Conservation (phyloP, 2,329 filamentous ascomycete species). For the Sporothrix luriei region DNA sequence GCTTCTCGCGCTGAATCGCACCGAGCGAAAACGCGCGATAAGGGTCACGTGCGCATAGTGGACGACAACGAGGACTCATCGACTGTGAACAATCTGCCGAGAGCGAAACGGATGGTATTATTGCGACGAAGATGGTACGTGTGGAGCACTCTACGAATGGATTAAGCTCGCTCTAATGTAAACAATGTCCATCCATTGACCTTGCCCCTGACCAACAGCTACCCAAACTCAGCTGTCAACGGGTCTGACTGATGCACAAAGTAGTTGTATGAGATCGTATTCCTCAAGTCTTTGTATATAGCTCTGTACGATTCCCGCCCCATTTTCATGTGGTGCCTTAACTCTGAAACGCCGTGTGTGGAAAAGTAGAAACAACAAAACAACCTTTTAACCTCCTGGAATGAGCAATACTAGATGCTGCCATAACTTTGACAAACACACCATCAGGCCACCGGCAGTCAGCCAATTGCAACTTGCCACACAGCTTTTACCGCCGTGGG, state of each 20-base stretch:
- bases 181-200: not conserved
- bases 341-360: constrained; percentile 19
- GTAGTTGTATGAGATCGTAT: not conserved
- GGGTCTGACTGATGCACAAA: not conserved
- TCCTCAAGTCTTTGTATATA: constrained; percentile 1
- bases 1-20: constrained; percentile 19
- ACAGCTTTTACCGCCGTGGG: constrained; percentile 56
- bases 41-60: constrained; percentile 22
- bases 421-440: not conserved
- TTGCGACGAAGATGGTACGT: no score
- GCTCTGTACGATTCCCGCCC: constrained; percentile 5
- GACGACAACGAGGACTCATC: not conserved
- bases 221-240: not conserved
- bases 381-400: not conserved
- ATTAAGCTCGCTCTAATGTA: not conserved
- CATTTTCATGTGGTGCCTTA: constrained; percentile 8
- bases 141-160: no score
- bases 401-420: not conserved
- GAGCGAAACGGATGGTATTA: no score
- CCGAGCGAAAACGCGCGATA: constrained; percentile 14
- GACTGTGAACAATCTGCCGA: not conserved
- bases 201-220: not conserved
- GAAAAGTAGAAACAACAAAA: constrained; percentile 10
- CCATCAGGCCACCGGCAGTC: no score
- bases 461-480: not conserved